A percentile compares a stretch with the other conserved stretches of the same genome.
Evolutionary conservation across 2,329 filamentous ascomycete genomes (phyloP).

Genomic region (Graphiopsis chlorocephala): DNA sequence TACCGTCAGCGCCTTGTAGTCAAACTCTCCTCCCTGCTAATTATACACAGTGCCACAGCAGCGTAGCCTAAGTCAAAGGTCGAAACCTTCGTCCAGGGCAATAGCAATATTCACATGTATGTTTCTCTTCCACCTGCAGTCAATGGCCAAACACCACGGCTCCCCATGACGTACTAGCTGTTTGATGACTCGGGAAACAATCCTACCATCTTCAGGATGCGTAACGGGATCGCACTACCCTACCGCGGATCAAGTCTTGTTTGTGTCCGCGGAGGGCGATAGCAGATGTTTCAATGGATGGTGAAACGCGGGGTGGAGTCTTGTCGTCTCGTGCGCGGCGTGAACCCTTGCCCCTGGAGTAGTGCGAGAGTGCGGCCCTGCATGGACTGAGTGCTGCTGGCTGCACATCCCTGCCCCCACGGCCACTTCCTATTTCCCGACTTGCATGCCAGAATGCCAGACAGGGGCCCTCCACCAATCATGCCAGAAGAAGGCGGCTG

Average conservation of each 20-base stretch:
- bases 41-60: background rate
- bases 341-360: background rate
- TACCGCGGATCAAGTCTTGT: slow-evolving; percentile 15
- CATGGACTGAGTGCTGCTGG: background rate
- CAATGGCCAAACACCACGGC: background rate
- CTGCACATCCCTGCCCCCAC: slow-evolving; percentile 3
- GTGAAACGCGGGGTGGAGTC: slow-evolving; percentile 12
- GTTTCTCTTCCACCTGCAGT: background rate
- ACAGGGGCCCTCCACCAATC: slow-evolving; percentile 14
- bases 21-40: background rate
- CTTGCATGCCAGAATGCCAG: slow-evolving; percentile 16
- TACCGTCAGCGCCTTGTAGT: background rate
- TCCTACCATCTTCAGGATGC: background rate
- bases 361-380: background rate
- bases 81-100: background rate
- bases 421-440: background rate
- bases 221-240: slow-evolving; percentile 3
- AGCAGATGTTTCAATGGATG: slow-evolving; percentile 3
- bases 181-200: background rate
- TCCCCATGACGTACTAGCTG: background rate
- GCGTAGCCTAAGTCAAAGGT: background rate
- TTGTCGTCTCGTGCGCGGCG: background rate
- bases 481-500: background rate
- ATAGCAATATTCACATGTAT: background rate
- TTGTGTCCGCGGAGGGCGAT: background rate